Evolutionary conservation across 805 yeast species (phyloP).

Genomic region (Candida nemodendra): DNA sequence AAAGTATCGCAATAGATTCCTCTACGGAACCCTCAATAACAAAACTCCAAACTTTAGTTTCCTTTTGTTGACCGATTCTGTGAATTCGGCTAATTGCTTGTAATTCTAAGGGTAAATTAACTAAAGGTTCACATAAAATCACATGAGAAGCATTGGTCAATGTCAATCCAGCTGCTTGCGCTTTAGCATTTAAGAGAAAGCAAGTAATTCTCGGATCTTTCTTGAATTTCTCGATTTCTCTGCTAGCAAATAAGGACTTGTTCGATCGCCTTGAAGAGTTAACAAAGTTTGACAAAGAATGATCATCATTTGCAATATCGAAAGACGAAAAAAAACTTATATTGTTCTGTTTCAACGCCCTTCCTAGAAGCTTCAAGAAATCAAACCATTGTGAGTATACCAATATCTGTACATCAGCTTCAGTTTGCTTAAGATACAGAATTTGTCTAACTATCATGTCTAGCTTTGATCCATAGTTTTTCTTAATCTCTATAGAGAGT

Average conservation of each 20-base stretch:
- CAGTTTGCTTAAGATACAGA: conserved; percentile 55
- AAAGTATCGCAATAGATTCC: conserved; percentile 73
- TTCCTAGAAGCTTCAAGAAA: conserved; percentile 61
- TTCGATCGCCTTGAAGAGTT: not conserved
- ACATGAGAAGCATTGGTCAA: conserved; percentile 91
- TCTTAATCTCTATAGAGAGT: conserved; percentile 39
- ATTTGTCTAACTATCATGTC: conserved; percentile 78
- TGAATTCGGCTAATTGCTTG: conserved; percentile 93
- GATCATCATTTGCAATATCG: conserved; percentile 14
- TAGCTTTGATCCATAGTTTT: conserved; percentile 78
- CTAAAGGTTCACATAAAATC: conserved; percentile 87
- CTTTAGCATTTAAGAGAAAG: conserved; percentile 77
- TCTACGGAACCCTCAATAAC: conserved; percentile 82
- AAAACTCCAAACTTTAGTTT: conserved; percentile 92
- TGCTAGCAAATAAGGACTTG: conserved; percentile 16
- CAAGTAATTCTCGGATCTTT: conserved; percentile 68
- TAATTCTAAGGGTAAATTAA: conserved; percentile 80
- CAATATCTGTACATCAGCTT: conserved; percentile 72
- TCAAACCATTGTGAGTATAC: conserved; percentile 89
- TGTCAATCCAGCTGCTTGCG: conserved; percentile 89
- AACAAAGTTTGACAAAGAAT: not conserved
- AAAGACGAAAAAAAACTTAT: conserved; percentile 57
- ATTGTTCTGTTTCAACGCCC: conserved; percentile 60
- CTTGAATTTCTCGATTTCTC: conserved; percentile 59
- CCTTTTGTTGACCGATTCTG: conserved; percentile 81